Evolutionary conservation across 192 early-diverging fungal genomes (phyloP).

Genomic region (Globomyces pollinis-pini): DNA sequence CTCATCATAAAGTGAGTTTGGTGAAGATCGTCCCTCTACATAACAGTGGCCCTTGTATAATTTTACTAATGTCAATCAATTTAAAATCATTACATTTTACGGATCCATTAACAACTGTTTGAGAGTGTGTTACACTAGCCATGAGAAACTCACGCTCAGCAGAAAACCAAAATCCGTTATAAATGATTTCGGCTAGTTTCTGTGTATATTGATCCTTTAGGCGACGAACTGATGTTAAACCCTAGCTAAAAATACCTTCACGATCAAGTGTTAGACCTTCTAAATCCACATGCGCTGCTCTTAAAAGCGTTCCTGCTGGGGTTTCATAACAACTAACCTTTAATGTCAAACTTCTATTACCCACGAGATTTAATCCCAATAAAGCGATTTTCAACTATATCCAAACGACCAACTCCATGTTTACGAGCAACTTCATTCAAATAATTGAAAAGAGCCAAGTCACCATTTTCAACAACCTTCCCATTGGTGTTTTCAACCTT

Average conservation of each 20-base stretch:
- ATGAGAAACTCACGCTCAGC: slow-evolving; percentile 89
- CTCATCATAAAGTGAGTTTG: slow-evolving; percentile 78
- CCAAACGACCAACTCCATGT: slow-evolving; percentile 96
- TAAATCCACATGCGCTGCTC: slow-evolving; percentile 89
- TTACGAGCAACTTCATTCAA: slow-evolving; percentile 91
- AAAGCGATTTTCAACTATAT: slow-evolving; percentile 99
- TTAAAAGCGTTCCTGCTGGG: slow-evolving; percentile 92
- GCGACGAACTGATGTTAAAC: slow-evolving; percentile 58
- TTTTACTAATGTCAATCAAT: slow-evolving; percentile 51
- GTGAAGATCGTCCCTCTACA: slow-evolving; percentile 81
- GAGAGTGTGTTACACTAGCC: slow-evolving; percentile 71
- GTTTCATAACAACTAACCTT: slow-evolving; percentile 86
- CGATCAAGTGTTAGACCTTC: slow-evolving; percentile 94
- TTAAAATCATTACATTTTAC: slow-evolving; percentile 52
- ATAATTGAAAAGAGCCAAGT: slow-evolving; percentile 88
- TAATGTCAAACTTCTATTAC: slow-evolving; percentile 22
- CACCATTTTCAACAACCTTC: slow-evolving; percentile 43
- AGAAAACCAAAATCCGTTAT: slow-evolving; percentile 97
- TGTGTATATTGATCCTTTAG: slow-evolving; percentile 62
- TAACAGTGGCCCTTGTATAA: slow-evolving; percentile 92
- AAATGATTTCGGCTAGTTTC: slow-evolving; percentile 71
- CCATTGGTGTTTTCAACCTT: slow-evolving; percentile 75
- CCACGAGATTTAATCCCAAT: slow-evolving; percentile 98
- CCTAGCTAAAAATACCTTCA: slow-evolving; percentile 35
- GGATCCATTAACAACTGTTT: slow-evolving; percentile 81